Evolutionary conservation across 179 eudicot genomes (phyloP).

Genomic region (Silene vulgaris): DNA sequence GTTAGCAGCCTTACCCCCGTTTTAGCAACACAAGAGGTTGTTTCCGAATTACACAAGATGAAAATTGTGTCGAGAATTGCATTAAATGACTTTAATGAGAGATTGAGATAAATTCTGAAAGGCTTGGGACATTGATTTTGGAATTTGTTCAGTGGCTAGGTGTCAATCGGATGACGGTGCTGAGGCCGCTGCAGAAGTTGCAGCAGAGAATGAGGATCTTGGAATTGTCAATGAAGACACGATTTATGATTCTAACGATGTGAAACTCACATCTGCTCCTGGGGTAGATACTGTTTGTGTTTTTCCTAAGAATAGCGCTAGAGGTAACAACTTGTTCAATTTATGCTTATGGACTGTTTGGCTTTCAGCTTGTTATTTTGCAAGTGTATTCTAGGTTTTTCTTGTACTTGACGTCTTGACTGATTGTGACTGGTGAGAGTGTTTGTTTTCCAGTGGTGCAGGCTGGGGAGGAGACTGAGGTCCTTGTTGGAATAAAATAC

Average conservation of each 20-base stretch:
- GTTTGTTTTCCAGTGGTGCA: constrained; percentile 42
- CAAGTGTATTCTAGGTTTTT: constrained; percentile 6
- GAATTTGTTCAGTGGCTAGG: constrained; percentile 44
- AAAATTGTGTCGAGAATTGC: too few species aligned
- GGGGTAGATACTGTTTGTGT: constrained; percentile 73
- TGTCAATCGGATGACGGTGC: constrained; percentile 43
- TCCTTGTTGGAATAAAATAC: constrained; percentile 68
- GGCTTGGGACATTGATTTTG: constrained; percentile 4
- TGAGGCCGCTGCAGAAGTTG: constrained; percentile 34
- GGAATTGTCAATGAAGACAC: constrained; percentile 63
- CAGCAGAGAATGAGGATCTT: constrained; percentile 50
- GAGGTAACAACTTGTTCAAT: constrained; percentile 33
- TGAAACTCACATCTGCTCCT: constrained; percentile 53
- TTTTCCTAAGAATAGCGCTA: constrained; percentile 66
- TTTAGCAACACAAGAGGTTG: too few species aligned
- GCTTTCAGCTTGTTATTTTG: constrained; percentile 9
- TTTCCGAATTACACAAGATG: too few species aligned
- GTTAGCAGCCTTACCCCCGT: too few species aligned
- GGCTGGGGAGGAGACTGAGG: constrained; percentile 73
- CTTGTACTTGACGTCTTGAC: constrained; percentile 11
- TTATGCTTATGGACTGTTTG: not conserved
- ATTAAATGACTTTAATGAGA: too few species aligned
- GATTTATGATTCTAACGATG: constrained; percentile 38
- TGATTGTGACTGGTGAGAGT: not conserved
- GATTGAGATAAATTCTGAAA: not conserved